A percentile compares a stretch with the other conserved stretches of the same genome.
Conservation (phyloP, 2,329 filamentous ascomycete genomes). For the Cercospora nicotianae region DNA sequence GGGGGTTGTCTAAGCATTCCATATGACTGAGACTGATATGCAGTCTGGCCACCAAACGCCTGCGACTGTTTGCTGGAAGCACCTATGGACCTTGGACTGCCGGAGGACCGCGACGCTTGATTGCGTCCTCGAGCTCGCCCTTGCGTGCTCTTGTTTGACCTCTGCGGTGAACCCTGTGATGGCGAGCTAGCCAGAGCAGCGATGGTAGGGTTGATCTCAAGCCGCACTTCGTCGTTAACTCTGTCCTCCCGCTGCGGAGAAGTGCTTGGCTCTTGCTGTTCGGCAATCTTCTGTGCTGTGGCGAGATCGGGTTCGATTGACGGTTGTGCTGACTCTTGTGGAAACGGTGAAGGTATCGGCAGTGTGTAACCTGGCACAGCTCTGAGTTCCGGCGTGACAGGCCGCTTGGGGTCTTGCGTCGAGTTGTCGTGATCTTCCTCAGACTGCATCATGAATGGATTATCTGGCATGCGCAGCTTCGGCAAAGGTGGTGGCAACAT, state of each 20-base stretch:
- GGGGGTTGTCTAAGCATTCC: not conserved
- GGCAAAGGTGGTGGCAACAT: constrained; percentile 34
- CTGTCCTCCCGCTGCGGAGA: not conserved
- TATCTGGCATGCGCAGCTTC: constrained; percentile 26
- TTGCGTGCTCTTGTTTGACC: not conserved
- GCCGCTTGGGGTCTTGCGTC: constrained; percentile 17
- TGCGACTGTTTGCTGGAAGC: not conserved
- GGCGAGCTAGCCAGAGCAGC: constrained; percentile 9
- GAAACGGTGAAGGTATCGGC: constrained; percentile 40
- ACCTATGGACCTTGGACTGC: not conserved
- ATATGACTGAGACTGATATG: not conserved
- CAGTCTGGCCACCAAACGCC: not conserved
- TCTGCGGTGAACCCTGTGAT: not conserved
- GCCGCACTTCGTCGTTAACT: constrained; percentile 4
- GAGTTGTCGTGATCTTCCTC: not conserved
- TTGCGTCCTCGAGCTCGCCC: not conserved
- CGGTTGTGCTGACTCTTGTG: constrained; percentile 20
- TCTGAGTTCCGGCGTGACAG: constrained; percentile 35
- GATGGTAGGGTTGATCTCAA: constrained; percentile 15
- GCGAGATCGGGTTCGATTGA: not conserved
- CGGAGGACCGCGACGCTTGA: not conserved
- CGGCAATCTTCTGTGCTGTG: not conserved
- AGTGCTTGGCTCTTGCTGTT: not conserved
- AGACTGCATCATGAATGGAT: constrained; percentile 1
- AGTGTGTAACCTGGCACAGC: constrained; percentile 34